These are phyloP conservation scores for Cordyceps cateniannulata DNA, from an alignment of 2,329 filamentous ascomycete species.

Conservation along the genomic window DNA sequence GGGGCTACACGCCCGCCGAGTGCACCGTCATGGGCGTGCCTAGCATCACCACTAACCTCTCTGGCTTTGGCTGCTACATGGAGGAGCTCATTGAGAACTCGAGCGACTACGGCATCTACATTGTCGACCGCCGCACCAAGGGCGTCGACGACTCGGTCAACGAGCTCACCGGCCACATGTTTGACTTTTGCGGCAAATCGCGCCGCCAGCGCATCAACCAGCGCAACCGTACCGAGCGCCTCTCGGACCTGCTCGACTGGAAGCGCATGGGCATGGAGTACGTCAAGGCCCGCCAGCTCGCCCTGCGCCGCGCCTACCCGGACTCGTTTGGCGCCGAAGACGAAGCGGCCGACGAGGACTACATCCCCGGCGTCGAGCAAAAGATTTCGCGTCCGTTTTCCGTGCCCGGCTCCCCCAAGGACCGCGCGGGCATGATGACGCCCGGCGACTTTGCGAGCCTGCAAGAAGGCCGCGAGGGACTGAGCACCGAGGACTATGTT, in stretches of 20 bases:
- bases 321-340: constrained; percentile 74
- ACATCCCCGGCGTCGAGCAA: constrained; percentile 85
- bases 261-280: constrained; percentile 99
- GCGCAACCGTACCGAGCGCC: constrained; percentile 87
- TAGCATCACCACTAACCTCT: constrained; percentile 95
- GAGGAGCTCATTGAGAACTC: constrained; percentile 98
- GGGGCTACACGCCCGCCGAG: constrained; percentile 97
- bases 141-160: constrained; percentile 97
- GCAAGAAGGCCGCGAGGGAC: constrained; percentile 86
- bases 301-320: constrained; percentile 85
- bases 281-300: constrained; percentile 91
- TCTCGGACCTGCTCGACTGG: constrained; percentile 96
- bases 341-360: constrained; percentile 77
- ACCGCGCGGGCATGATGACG: constrained; percentile 96
- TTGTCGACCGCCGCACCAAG: constrained; percentile 91
- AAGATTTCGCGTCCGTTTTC: constrained; percentile 95
- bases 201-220: constrained; percentile 97
- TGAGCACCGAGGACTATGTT: constrained; percentile 96
- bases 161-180: constrained; percentile 82
- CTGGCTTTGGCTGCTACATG: constrained; percentile 99
- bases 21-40: constrained; percentile 99
- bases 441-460: constrained; percentile 95
- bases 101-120: constrained; percentile 97
- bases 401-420: constrained; percentile 85
- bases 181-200: constrained; percentile 87